These are phyloP conservation scores for Talaromyces liani DNA, from an alignment of 495 filamentous ascomycete genomes.

Conservation along the genomic window DNA sequence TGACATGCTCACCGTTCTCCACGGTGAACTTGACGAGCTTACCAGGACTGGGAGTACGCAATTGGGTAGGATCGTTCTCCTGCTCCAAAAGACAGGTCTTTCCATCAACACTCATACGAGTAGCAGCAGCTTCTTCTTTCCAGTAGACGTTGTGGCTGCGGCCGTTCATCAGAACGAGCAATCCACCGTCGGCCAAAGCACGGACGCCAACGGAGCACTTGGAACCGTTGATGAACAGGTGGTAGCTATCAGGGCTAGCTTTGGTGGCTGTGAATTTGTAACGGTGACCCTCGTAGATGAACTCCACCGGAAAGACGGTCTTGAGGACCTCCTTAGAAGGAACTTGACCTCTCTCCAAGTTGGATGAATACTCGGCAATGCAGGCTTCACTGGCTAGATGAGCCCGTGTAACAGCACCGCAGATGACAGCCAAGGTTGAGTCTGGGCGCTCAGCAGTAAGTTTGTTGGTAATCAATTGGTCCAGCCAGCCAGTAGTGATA, in stretches of 20 bases:
- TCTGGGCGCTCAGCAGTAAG: constrained; percentile 95
- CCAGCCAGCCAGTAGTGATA: constrained; percentile 97
- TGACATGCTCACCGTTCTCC: constrained; percentile 92
- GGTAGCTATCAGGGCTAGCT: constrained; percentile 89
- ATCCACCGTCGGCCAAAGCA: constrained; percentile 85
- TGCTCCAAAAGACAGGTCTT: constrained; percentile 98
- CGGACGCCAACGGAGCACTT: constrained; percentile 93
- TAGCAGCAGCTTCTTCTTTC: constrained; percentile 96
- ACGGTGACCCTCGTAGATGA: constrained; percentile 92
- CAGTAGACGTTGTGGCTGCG: constrained; percentile 98
- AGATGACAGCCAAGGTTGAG: constrained; percentile 81
- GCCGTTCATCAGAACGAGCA: constrained; percentile 83
- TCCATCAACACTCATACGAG: constrained; percentile 90
- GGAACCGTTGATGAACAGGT: constrained; percentile 98
- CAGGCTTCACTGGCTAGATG: constrained; percentile 86
- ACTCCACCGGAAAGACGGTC: constrained; percentile 96
- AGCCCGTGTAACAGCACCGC: constrained; percentile 90
- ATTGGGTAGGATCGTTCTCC: constrained; percentile 97
- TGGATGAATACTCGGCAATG: constrained; percentile 75
- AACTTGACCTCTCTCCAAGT: constrained; percentile 96
- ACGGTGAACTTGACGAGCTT: constrained; percentile 99
- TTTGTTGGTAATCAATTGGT: constrained; percentile 97
- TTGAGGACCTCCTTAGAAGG: constrained; percentile 93
- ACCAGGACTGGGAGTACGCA: constrained; percentile 88
- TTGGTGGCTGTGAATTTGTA: constrained; percentile 99